Evolutionary conservation across 495 filamentous ascomycete species (phyloP), one percentile per base, ranked within the genome.

Genomic region (Xylaria flabelliformis): DNA sequence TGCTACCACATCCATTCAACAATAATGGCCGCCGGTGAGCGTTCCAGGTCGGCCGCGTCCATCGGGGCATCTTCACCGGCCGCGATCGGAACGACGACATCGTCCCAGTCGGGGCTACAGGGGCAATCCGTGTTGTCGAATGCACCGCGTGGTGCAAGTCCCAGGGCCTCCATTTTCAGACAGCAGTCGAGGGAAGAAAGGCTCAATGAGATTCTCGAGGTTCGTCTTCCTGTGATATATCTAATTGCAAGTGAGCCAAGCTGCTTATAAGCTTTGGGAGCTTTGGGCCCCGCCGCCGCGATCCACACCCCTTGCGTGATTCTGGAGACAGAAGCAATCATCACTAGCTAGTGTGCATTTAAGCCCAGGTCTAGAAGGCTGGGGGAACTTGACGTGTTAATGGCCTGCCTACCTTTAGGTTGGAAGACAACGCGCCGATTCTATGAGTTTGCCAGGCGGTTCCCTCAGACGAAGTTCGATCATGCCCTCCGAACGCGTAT

Each of bases 171-270:
- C 24, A 1, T 64, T 41, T 17, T 36, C 0, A 21, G 69, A 58
- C 72, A 78, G 32, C 71, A 69, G 68, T 82, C 82, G 12, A 79
- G 82, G 15, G 79, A 83, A 55, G 80, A 83, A 21, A 80, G 83
- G 46, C 72, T 85, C 68, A 78, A 78, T 68, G 75, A 77, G 17
- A 84, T 85, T 74, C 82, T 85, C 68, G 79, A 85, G 83, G 83
- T 85, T 72, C 72, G 77, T 64, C 36, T 64, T 48, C n/a, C 67
- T n/a, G 9, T 34, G 7, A n/a, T n/a, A n/a, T 55, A 6, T 8
- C n/a, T n/a, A n/a, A 19, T 10, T 21, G 4, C 32, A 4, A 67
- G 48, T 0, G 48, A 66, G 64, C 64, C 55, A 66, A 67, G 64
- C 36, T 58, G 34, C 50, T 26, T 24, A 10, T 15, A 19, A 36